A percentile compares a stretch with the other conserved stretches of the same genome.
These are phyloP conservation scores for Thermochaetoides dissita DNA, from an alignment of 2,329 filamentous ascomycete genomes.

Conservation along the genomic window DNA sequence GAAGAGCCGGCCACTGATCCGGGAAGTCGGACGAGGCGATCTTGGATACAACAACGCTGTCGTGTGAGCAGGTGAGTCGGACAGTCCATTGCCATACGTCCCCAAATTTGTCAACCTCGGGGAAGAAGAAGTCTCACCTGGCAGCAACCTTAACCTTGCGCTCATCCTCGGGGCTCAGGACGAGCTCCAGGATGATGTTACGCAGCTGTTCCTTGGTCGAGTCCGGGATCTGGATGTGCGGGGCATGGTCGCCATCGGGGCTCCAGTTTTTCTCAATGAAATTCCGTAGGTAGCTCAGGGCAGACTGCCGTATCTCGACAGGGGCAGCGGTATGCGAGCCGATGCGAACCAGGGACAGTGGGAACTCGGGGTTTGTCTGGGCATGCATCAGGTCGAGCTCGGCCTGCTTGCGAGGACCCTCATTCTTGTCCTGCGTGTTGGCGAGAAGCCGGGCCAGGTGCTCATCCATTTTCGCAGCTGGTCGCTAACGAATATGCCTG, in stretches of 20 bases:
- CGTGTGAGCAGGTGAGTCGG: slow-evolving; percentile 2
- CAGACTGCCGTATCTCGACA: slow-evolving; percentile 65
- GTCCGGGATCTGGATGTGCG: slow-evolving; percentile 54
- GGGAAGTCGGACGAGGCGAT: slow-evolving; percentile 90
- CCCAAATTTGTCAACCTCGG: not conserved
- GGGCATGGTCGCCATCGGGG: slow-evolving; percentile 55
- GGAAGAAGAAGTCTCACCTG: slow-evolving; percentile 41
- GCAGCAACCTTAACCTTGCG: slow-evolving; percentile 81
- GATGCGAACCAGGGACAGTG: slow-evolving; percentile 66
- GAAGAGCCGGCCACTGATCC: slow-evolving; percentile 81
- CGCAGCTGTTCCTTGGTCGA: slow-evolving; percentile 61
- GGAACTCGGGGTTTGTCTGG: slow-evolving; percentile 57
- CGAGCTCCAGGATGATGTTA: slow-evolving; percentile 60
- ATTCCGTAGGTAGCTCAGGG: slow-evolving; percentile 64
- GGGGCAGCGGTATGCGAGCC: slow-evolving; percentile 62
- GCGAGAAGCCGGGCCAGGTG: slow-evolving; percentile 78
- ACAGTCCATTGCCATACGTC: not conserved
- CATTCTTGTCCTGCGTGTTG: slow-evolving; percentile 67
- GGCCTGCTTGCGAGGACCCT: slow-evolving; percentile 68
- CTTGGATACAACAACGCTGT: slow-evolving; percentile 67
- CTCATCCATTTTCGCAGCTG: slow-evolving; percentile 59
- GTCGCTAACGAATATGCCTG: too few species aligned
- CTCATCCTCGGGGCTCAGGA: slow-evolving; percentile 58
- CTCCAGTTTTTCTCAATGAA: slow-evolving; percentile 83
- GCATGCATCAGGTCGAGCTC: slow-evolving; percentile 68